Conservation (phyloP, 2,329 filamentous ascomycete species). For the Fusarium succisae region DNA sequence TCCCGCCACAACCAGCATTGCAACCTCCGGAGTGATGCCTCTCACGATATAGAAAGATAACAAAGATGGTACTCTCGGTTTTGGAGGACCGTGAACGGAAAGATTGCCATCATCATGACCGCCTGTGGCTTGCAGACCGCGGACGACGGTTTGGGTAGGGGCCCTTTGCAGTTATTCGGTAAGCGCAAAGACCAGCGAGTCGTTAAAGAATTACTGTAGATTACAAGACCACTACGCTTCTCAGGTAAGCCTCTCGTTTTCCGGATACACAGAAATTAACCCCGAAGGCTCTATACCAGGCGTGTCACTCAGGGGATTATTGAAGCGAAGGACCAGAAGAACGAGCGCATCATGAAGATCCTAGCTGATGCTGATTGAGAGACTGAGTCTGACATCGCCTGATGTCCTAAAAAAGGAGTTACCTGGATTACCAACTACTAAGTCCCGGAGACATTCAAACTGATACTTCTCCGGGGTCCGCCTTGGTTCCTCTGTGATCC, state of each 20-base stretch:
- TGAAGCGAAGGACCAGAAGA: background rate
- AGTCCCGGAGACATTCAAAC: background rate
- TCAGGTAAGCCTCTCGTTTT: background rate
- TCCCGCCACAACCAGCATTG: background rate
- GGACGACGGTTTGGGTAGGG: background rate
- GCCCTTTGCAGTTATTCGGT: too few species aligned
- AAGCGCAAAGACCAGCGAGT: background rate
- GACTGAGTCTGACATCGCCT: background rate
- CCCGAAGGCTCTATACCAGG: too few species aligned
- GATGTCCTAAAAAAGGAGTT: background rate
- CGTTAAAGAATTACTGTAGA: background rate
- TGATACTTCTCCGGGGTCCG: fast-evolving
- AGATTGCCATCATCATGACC: too few species aligned
- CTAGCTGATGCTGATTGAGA: background rate
- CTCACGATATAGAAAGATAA: background rate
- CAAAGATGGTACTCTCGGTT: background rate
- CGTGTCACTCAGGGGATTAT: background rate
- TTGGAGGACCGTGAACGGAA: background rate
- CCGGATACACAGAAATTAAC: background rate
- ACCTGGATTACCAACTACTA: background rate
- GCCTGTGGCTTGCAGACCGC: background rate
- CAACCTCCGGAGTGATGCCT: background rate
- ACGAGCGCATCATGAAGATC: background rate
- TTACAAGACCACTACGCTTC: background rate
- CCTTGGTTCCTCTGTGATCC: background rate